Evolutionary conservation across 371 early-diverging fungal species (phyloP), one percentile per base, ranked within the genome.

Genomic region (Coemansia sp.): DNA sequence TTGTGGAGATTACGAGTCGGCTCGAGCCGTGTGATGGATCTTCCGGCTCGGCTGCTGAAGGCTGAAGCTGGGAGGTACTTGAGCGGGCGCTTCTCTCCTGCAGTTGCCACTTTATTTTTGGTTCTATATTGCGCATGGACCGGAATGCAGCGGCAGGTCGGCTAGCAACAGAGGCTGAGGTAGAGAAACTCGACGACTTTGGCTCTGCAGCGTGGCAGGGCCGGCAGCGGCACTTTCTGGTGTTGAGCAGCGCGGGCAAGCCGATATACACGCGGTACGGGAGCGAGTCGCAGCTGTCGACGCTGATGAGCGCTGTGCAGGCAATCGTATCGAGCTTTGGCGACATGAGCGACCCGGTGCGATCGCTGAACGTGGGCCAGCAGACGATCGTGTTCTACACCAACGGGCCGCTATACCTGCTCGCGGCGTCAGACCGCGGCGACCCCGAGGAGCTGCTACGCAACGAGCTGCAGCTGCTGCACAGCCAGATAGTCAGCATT

Each of bases 261-360:
- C 80, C 80, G 24, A 80, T 80, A 9, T 80, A 80, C 66, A 80
- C 70, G 42, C 76, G 80, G 78, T 89, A 93, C 70, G 96, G 96
- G 14, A 92, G 93, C 72, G 98, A 96, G 72, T 81, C 93, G 31
- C 84, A 90, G 75, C 84, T 94, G 63, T 88, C 95, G 14, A 84
- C 87, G 24, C 82, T 91, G 51, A 94, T 92, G 92, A 96, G 95
- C 33, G 88, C 94, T 2, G 86, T 94, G 34, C 97, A 96, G 66
- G 94, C 96, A 1, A 86, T 96, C 39, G 84, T 95, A 34, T 90
- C 94, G 9, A 90, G 92, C 65, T 92, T 92, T 75, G 82, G 83
- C 54, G 90, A 88, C 58, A 86, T 90, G 40, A 88, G 90, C 61
- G 95, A 96, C 68, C 79, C 88, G 2, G 81, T 94, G 53, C 79